Base-by-base conservation (phyloP, 2,329 filamentous ascomycete species). In the Fusarium robinianum region DNA sequence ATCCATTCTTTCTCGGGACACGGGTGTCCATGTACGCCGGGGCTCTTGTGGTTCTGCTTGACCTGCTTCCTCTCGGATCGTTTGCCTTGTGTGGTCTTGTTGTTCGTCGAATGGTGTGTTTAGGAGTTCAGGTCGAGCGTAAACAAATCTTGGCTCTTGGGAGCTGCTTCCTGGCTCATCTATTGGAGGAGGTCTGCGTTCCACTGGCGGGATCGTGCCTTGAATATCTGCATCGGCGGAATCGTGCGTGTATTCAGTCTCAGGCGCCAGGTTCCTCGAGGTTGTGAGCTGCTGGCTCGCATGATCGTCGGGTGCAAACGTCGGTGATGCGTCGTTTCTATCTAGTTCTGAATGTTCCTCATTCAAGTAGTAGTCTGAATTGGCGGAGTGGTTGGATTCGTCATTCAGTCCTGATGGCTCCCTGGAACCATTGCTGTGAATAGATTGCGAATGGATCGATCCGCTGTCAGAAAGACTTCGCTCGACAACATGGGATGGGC, bases 401-500 rank as follows among this genome's bases (percentile, higher is more conserved):
- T 46, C 38, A 41, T 38, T 40, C 15, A 23, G 33, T 22, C 31
- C 29, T 43, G 50, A 29, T 39, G 33, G 14, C 24, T 41, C 46
- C 17, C 18, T 12, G 8, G 42, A 33, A 31, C 33, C 45, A 19
- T 31, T 26, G 25, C 29, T 34, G 27, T 45, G 39, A 6, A 52
- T 53, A 9, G 53, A 51, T 23, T 57, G 53, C 46, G 63, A 61
- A n/a, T 63, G 63, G 21, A 23, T 40, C 6, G 57, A 55, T 18
- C 46, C 40, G 8, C 37, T 40, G 16, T 55, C 43, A 24, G 68
- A 68, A 14, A 66, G 46, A 18, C 55, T 57, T 37, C 75, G 67
- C 55, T 71, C 70, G 31, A 74, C 53, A 12, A 64, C 49, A 43
- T 78, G 75, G 4, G 72, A 70, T 21, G 75, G 75, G 29, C 75